These are phyloP conservation scores for Alternaria sp. DNA, from an alignment of 2,329 filamentous ascomycete genomes.

Conservation along the genomic window DNA sequence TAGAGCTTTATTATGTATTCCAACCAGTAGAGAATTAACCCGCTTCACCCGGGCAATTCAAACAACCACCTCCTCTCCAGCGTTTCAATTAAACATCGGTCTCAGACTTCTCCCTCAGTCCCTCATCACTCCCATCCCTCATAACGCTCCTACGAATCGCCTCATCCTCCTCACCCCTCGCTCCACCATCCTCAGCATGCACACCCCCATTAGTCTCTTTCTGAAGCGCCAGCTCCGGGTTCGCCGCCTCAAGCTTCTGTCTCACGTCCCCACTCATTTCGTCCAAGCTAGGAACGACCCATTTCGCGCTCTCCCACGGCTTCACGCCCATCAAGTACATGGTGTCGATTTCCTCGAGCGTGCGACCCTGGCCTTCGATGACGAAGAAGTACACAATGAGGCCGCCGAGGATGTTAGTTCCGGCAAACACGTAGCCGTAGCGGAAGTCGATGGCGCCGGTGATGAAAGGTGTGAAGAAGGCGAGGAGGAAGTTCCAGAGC, in stretches of 20 bases:
- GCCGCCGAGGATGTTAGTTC: slow-evolving; percentile 69
- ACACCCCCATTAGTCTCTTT: slow-evolving; percentile 7
- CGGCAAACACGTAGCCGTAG: slow-evolving; percentile 79
- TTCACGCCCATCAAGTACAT: slow-evolving; percentile 59
- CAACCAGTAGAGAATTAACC: background rate
- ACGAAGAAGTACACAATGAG: slow-evolving; percentile 79
- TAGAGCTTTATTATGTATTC: no score
- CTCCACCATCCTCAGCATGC: background rate
- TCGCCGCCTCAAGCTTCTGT: slow-evolving; percentile 31
- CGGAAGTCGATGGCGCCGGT: slow-evolving; percentile 72
- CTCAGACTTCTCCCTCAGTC: slow-evolving; percentile 16
- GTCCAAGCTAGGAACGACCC: slow-evolving; percentile 46
- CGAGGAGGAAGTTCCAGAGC: slow-evolving; percentile 49
- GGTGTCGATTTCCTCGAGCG: slow-evolving; percentile 78
- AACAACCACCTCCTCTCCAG: background rate
- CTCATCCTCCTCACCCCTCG: slow-evolving; percentile 11
- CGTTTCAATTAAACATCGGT: background rate
- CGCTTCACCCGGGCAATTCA: slow-evolving; percentile 5
- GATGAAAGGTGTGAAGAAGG: slow-evolving; percentile 83
- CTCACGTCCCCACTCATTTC: slow-evolving; percentile 37
- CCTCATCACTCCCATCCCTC: slow-evolving; percentile 15
- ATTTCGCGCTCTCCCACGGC: slow-evolving; percentile 68
- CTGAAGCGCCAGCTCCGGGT: slow-evolving; percentile 28
- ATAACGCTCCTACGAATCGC: background rate
- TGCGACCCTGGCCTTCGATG: slow-evolving; percentile 75